These are phyloP conservation scores for Arbutus unedo DNA, from an alignment of 148 eudicot species.

Conservation along the genomic window DNA sequence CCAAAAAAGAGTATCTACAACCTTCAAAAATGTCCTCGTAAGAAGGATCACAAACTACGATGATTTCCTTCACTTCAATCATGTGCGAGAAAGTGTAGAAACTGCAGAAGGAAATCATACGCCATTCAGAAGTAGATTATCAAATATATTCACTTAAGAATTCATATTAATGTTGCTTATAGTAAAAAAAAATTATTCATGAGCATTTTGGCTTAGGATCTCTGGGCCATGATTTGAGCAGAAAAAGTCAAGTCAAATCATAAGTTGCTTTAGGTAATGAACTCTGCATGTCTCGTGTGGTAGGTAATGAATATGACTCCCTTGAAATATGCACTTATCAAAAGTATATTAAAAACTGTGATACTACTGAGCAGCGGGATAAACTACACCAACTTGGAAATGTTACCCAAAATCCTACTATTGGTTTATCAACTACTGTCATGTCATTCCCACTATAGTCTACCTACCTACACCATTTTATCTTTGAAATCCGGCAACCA, in stretches of 20 bases:
- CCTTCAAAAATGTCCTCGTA: conserved; percentile 95
- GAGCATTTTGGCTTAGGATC: not conserved
- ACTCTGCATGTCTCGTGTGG: not conserved
- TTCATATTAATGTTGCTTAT: not conserved
- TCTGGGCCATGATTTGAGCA: not conserved
- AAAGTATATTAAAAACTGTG: not conserved
- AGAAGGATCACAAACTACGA: conserved; percentile 98
- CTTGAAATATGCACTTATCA: not conserved
- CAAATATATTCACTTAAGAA: not conserved
- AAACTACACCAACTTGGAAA: not conserved
- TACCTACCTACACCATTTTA: not conserved
- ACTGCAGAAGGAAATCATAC: conserved; percentile 35
- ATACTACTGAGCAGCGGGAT: not conserved
- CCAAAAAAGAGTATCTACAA: conserved; percentile 21
- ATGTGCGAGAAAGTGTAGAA: conserved; percentile 66
- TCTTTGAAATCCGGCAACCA: not conserved
- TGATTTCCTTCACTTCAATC: conserved; percentile 80
- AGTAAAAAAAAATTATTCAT: conserved; percentile 3
- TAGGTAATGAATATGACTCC: not conserved
- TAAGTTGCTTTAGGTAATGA: not conserved
- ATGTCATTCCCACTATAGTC: not conserved
- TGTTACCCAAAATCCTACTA: not conserved
- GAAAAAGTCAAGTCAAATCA: not conserved
- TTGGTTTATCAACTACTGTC: not conserved
- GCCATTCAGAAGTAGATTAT: conserved; percentile 3